Evolutionary conservation across 1,284 basidiomycete species (phyloP), one percentile per base, ranked within the genome.

Genomic region (Apiotrichum laibachii): DNA sequence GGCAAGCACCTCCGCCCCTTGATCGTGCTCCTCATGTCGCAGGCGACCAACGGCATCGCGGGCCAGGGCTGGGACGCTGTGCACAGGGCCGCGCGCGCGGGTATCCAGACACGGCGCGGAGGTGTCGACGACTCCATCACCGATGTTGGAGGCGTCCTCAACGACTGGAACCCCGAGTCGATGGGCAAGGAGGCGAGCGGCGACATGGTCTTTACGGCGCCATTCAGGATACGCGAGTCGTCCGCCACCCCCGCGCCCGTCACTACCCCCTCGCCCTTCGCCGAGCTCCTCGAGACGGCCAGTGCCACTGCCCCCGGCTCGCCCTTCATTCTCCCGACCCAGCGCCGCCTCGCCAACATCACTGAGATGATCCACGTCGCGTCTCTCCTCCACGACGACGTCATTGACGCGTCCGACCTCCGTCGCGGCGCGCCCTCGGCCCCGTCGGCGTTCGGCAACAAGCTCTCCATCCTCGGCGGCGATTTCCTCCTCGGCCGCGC

Each of bases 331-430:
- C 84, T 98, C 10, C 92, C 95, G 9, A 90, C 92, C 0, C 95
- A 99, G 77, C 81, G 89, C 26, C 86, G 95, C 34, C 85, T 99
- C 26, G 95, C 95, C 2, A 92, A 95, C 72, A 96, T 99, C 58
- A 88, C 92, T 52, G 96, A 99, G 77, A 97, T 99, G 92, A 92
- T 99, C 62, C 94, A 99, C 75, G 92, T 97, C 64, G 95, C 96
- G 34, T 95, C 91, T 1, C 82, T 96, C 9, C 81, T 99, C 18
- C 96, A 99, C 75, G 93, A 99, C 83, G 90, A 92, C 69, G 93
- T 99, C 52, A 88, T 93, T 62, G 95, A 99, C 81, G 83, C 83
- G 59, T 91, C 94, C 0, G 81, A 86, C 16, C 83, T 93, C 2
- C 87, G 95, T 1, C 84, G 95, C 2, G 88, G 89, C 7, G 84